These are phyloP conservation scores for Lepidium africanum DNA, from an alignment of 345 rosid species.

Conservation along the genomic window DNA sequence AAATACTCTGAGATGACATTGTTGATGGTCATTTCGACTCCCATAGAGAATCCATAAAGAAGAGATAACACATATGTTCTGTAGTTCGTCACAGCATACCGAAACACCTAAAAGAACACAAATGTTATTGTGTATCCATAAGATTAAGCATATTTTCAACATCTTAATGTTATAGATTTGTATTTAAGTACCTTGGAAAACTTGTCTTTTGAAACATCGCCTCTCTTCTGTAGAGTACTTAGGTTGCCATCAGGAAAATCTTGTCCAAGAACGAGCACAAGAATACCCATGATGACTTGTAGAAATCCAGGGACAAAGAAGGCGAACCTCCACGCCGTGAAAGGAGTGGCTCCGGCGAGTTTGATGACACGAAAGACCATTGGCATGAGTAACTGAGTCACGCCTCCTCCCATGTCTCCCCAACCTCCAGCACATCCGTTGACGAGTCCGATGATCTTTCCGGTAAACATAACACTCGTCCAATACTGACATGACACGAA, in stretches of 20 bases:
- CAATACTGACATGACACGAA: conserved; percentile 81
- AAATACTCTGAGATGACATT: conserved; percentile 60
- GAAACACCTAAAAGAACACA: conserved; percentile 34
- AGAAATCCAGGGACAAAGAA: conserved; percentile 65
- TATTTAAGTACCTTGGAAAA: conserved; percentile 41
- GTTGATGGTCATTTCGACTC: conserved; percentile 52
- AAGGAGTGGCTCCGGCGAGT: conserved; percentile 48
- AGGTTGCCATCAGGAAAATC: conserved; percentile 84
- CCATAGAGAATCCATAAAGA: conserved; percentile 65
- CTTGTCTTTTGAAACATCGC: conserved; percentile 54
- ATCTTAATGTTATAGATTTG: no score
- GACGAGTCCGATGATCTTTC: conserved; percentile 66
- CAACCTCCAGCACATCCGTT: conserved; percentile 80
- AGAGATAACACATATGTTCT: conserved; percentile 65
- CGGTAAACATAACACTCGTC: conserved; percentile 79
- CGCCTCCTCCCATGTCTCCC: conserved; percentile 88
- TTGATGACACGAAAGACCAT: conserved; percentile 44
- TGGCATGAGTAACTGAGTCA: conserved; percentile 80
- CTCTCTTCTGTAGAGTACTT: conserved; percentile 53
- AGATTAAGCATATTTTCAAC: no score
- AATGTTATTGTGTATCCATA: no score
- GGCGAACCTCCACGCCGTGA: conserved; percentile 76
- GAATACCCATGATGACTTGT: conserved; percentile 50
- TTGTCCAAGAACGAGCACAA: conserved; percentile 64
- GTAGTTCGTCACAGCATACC: conserved; percentile 57